Conservation (phyloP, 2,329 filamentous ascomycete species). For the Xenosphaeropsis pyriputrescens region DNA sequence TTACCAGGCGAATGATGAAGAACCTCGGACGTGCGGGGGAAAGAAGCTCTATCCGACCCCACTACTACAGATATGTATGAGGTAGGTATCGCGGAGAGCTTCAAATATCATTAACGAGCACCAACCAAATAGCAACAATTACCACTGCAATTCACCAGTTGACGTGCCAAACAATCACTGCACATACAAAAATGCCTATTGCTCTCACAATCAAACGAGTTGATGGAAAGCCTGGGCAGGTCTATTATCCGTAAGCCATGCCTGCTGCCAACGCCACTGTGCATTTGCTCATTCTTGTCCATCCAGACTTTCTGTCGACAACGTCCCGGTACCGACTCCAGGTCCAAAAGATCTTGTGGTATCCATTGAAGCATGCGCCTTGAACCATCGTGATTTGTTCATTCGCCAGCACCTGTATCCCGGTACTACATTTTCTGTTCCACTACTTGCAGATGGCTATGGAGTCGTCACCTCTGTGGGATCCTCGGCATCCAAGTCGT, state of each 20-base stretch:
- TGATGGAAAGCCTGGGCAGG: conserved; percentile 73
- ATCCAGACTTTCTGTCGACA: conserved; percentile 40
- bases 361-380: conserved; percentile 61
- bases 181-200: conserved; percentile 10
- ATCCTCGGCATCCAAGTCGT: conserved; percentile 29
- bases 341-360: conserved; percentile 58
- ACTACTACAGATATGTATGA: no score
- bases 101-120: no score
- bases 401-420: conserved; percentile 88
- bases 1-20: no score
- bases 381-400: conserved; percentile 94
- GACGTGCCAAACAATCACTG: background rate
- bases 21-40: no score
- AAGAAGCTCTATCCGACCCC: no score
- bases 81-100: no score
- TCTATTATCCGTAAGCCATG: conserved; percentile 59
- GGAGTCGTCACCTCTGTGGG: conserved; percentile 58
- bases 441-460: conserved; percentile 71
- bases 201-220: conserved; percentile 38
- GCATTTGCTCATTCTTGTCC: conserved; percentile 21
- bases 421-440: conserved; percentile 61
- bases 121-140: no score
- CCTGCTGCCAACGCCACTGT: conserved; percentile 1
- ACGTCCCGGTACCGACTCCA: conserved; percentile 46
- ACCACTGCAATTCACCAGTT: background rate